Percentiles rank a stretch among this genome's conserved stretches.
These are phyloP conservation scores for Colletotrichum spinosum DNA, from an alignment of 2,329 filamentous ascomycete species.

Conservation along the genomic window DNA sequence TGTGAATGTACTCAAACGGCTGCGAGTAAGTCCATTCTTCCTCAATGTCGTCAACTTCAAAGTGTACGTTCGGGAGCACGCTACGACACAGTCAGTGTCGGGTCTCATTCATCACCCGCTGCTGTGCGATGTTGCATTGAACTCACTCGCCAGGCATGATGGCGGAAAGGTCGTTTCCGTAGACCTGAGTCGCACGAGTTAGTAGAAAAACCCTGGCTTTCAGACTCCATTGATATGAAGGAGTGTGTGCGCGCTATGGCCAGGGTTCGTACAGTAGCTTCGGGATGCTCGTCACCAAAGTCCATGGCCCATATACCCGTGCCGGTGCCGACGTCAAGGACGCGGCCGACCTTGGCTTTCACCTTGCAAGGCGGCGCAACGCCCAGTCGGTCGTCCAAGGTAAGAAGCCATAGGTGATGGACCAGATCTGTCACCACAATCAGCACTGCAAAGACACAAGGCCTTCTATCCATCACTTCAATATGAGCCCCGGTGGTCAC, in stretches of 20 bases:
- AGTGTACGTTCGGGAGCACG: constrained; percentile 58
- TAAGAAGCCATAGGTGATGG: constrained; percentile 49
- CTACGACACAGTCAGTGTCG: too few relatives aligned
- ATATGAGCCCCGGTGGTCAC: too few relatives aligned
- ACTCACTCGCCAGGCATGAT: constrained; percentile 51
- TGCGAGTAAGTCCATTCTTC: constrained; percentile 45
- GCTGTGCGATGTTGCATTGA: not conserved
- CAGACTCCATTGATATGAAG: too few relatives aligned
- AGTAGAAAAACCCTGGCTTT: accelerated
- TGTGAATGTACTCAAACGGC: constrained; percentile 30
- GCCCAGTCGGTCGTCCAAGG: constrained; percentile 45
- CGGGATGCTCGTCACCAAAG: constrained; percentile 44
- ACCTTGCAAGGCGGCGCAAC: constrained; percentile 42
- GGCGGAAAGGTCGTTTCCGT: constrained; percentile 54
- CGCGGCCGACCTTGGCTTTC: constrained; percentile 40
- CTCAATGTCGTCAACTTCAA: constrained; percentile 53
- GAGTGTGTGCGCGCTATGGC: too few relatives aligned
- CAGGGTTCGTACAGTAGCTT: not conserved
- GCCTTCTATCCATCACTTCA: too few relatives aligned
- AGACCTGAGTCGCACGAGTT: constrained; percentile 39
- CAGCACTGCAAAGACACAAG: too few relatives aligned
- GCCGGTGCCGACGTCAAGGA: constrained; percentile 60
- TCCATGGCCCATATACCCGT: constrained; percentile 60
- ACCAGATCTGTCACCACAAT: constrained; percentile 49
- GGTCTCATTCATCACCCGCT: too few relatives aligned